Percentiles rank a stretch among this genome's conserved stretches.
Evolutionary conservation across 257 asterid genomes (phyloP).

Genomic region (Handroanthus guayacan): DNA sequence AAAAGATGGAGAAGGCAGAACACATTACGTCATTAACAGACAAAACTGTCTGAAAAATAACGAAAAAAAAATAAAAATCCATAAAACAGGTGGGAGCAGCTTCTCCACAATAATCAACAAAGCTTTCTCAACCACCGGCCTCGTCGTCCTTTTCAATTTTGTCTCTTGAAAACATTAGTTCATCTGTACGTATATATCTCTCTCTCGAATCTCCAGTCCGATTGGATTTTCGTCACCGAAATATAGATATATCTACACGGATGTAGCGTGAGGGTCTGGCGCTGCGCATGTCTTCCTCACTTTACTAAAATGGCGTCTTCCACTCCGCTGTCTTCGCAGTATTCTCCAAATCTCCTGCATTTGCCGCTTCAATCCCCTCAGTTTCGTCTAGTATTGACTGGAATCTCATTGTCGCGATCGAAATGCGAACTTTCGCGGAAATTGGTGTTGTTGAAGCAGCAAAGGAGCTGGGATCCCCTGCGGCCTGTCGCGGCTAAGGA

Average conservation of each 20-base stretch:
- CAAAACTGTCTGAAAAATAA: constrained; percentile 20
- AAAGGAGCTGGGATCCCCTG: constrained; percentile 54
- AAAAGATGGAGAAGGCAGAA: no score
- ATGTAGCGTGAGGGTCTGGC: constrained; percentile 30
- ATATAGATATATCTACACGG: constrained; percentile 5
- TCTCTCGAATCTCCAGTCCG: constrained; percentile 16
- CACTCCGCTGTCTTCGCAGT: constrained; percentile 39
- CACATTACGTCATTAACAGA: constrained; percentile 12
- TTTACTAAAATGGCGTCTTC: constrained; percentile 53
- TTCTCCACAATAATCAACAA: constrained; percentile 39
- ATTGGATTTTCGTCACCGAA: constrained; percentile 25
- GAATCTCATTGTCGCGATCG: constrained; percentile 56
- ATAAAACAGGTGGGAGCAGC: constrained; percentile 39
- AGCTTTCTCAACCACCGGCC: constrained; percentile 47
- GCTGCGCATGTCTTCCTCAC: constrained; percentile 32
- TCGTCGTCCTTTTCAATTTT: constrained; percentile 24
- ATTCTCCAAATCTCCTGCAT: constrained; percentile 55
- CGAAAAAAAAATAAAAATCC: neutral
- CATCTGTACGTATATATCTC: constrained; percentile 24
- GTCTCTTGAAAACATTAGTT: constrained; percentile 28
- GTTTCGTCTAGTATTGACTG: constrained; percentile 54
- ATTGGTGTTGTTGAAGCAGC: constrained; percentile 43
- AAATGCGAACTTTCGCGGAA: constrained; percentile 47
- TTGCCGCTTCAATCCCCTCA: constrained; percentile 59
- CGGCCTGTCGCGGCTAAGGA: constrained; percentile 47